Evolutionary conservation across 1,139 yeast genomes (phyloP), one percentile per base, ranked within the genome.

Genomic region (Meyerozyma sp.): DNA sequence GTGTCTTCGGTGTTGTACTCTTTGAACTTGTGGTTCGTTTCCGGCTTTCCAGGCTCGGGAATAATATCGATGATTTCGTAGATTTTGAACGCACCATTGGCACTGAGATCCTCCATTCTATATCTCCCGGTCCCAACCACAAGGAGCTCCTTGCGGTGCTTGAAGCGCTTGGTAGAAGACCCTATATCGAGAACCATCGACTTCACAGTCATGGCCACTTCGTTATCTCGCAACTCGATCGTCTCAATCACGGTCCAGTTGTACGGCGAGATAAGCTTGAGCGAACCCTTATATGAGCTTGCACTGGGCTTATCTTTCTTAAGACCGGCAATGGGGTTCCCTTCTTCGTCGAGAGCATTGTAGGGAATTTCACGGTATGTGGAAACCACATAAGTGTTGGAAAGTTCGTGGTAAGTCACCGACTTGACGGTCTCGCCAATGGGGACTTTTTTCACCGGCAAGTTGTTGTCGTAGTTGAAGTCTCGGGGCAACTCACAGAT

Each of bases 41-140:
- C 95, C 0, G 97, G 96, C 47, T 74, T 78, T 0, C 86, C 93
- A 1, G 94, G 94, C 56, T 90, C 96, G 0, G 97, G 96, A 48
- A 89, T 89, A 59, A 90, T 86, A 49, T 84, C 91, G 43, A 86
- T 83, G 36, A 88, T 73, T 51, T 90, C 96, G 53, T 69, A 82
- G 2, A 91, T 68, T 50, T 82, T 80, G 62, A 89, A 85, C 2
- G 84, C 72, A 0, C 98, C 98, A 55, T 82, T 80, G 1, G 95
- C 79, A 5, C 90, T 79, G 45, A 86, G 68, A 65, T 90, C 97
- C 58, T 93, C 98, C 51, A 86, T 82, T 46, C 95, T 75, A 46
- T 82, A 78, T 46, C 77, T 73, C 1, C 95, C 87, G 1, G 93
- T 80, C 1, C 98, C 98, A 21, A 85, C 70, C 1, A 89, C 84